phyloP scores from a whole-genome alignment of 1,284 basidiomycete species.

The Inonotus obliquus region DNA sequence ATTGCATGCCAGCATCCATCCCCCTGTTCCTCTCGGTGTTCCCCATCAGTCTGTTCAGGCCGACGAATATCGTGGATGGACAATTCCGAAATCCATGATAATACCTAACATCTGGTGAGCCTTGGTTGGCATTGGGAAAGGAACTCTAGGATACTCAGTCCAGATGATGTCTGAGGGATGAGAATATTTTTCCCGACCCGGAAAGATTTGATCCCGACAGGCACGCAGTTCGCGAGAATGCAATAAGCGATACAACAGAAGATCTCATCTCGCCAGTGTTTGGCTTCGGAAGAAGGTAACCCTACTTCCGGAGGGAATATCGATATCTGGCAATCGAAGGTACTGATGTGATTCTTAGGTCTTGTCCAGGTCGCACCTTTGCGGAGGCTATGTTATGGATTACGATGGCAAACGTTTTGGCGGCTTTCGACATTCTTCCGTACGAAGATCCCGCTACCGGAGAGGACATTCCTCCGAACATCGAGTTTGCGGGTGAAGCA shows the following conservation, averaged over 20 bases:
- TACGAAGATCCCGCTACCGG: conserved; percentile 4
- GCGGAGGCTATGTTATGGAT: conserved; percentile 15
- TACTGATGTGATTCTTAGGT: conserved; percentile 4
- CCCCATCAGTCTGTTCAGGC: not conserved
- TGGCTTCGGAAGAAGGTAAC: conserved; percentile 4
- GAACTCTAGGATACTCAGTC: not conserved
- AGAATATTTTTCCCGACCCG: conserved; percentile 10
- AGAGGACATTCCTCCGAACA: not conserved
- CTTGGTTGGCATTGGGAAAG: not conserved
- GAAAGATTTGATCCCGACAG: conserved; percentile 9
- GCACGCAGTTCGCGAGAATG: not conserved
- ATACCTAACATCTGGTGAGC: conserved; percentile 5
- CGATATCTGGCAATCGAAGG: conserved; percentile 1
- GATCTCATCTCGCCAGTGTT: not conserved
- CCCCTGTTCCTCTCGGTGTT: not conserved
- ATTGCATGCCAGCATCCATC: not conserved
- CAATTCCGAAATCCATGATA: conserved; percentile 4
- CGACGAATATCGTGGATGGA: conserved; percentile 1
- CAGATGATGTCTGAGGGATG: conserved; percentile 8
- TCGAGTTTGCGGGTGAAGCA: conserved; percentile 4
- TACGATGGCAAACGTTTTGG: conserved; percentile 12
- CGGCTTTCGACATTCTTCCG: conserved; percentile 11
- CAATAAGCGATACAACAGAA: not conserved
- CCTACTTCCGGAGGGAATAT: not conserved
- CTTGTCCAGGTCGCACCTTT: conserved; percentile 14